phyloP scores from a whole-genome alignment of 202 grass and related monocot species.

The Musa balbisiana region DNA sequence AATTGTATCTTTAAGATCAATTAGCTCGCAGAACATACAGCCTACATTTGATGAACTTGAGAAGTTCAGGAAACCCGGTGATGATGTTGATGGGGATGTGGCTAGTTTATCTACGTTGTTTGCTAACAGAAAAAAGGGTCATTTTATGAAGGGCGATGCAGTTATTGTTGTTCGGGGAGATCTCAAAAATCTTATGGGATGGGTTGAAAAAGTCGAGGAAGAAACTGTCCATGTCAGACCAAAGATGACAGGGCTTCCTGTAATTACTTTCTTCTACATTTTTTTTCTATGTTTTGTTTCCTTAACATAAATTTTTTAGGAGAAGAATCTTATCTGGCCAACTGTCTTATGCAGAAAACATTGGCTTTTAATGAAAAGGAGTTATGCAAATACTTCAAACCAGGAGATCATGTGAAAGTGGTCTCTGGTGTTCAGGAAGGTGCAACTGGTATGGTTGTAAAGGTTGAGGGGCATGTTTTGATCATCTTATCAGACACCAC shows the following conservation, averaged over 20 bases:
- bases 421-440: constrained; percentile 93
- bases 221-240: constrained; percentile 82
- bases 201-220: constrained; percentile 99
- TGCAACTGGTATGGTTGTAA: constrained; percentile 96
- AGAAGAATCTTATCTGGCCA: constrained; percentile 14
- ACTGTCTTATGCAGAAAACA: constrained; percentile 52
- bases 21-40: constrained; percentile 59
- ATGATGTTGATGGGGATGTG: constrained; percentile 77
- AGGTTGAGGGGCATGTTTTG: constrained; percentile 87
- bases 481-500: constrained; percentile 92
- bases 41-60: constrained; percentile 88
- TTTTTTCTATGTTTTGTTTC: neutral
- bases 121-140: constrained; percentile 96
- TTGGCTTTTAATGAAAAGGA: constrained; percentile 90
- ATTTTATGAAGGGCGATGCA: constrained; percentile 97
- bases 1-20: constrained; percentile 73
- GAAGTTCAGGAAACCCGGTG: constrained; percentile 90
- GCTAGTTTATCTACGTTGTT: constrained; percentile 85
- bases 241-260: constrained; percentile 69
- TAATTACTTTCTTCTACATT: constrained; percentile 30
- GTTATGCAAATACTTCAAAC: constrained; percentile 94
- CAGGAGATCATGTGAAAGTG: constrained; percentile 97
- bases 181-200: constrained; percentile 94
- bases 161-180: constrained; percentile 89
- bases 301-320: constrained; percentile 8